phyloP scores from a whole-genome alignment of 78 protist species.

The Dictyostelium capitatum region DNA sequence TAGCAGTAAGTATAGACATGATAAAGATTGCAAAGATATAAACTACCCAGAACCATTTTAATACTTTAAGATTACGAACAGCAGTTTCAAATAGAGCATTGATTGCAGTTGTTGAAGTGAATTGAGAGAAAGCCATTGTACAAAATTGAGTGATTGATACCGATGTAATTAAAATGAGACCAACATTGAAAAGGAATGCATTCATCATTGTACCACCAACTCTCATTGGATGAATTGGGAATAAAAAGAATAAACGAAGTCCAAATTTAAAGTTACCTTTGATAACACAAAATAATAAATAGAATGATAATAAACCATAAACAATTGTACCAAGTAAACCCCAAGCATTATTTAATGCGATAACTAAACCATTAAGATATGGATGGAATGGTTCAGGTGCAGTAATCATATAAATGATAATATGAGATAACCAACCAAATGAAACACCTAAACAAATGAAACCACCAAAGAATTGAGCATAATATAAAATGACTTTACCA shows the following conservation, averaged over 20 bases:
- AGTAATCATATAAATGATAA: conserved; percentile 85
- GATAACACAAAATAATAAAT: conserved; percentile 82
- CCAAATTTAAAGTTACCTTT: conserved; percentile 95
- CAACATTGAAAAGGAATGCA: conserved; percentile 95
- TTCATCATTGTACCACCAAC: conserved; percentile 93
- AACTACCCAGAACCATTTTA: conserved; percentile 83
- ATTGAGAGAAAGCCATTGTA: conserved; percentile 87
- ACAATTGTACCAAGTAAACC: conserved; percentile 89
- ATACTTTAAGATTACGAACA: conserved; percentile 34
- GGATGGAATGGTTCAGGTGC: conserved; percentile 71
- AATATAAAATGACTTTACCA: conserved; percentile 67
- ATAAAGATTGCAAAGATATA: conserved; percentile 69
- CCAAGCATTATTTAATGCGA: conserved; percentile 86
- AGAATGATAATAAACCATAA: conserved; percentile 92
- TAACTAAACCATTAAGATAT: conserved; percentile 87
- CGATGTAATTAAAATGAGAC: conserved; percentile 86
- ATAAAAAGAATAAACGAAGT: conserved; percentile 83
- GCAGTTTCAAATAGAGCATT: conserved; percentile 52
- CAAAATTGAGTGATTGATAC: conserved; percentile 92
- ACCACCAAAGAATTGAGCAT: conserved; percentile 70
- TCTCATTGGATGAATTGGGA: conserved; percentile 95
- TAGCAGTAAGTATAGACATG: conserved; percentile 49
- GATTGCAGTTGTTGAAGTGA: conserved; percentile 86
- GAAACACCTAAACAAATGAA: conserved; percentile 72
- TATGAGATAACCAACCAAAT: conserved; percentile 90